Conservation (phyloP, 768 basidiomycete species). For the Amanita fuliginea region DNA sequence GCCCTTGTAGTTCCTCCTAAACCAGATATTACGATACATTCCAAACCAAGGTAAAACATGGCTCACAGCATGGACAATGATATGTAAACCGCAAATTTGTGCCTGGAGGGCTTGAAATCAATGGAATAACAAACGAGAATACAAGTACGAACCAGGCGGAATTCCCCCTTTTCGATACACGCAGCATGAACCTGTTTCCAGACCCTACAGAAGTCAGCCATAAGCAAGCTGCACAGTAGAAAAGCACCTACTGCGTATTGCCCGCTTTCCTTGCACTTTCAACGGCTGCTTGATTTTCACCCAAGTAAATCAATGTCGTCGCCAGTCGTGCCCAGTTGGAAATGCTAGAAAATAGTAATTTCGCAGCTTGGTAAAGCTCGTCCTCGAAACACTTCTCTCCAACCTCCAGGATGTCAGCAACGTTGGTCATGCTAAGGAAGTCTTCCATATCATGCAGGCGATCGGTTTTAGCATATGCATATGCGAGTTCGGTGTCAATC, state of each 20-base stretch:
- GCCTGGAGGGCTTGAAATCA: constrained; percentile 36
- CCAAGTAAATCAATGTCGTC: constrained; percentile 95
- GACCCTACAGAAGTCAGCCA: constrained; percentile 43
- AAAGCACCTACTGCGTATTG: constrained; percentile 74
- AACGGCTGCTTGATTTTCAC: constrained; percentile 96
- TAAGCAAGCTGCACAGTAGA: background rate
- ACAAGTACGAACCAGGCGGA: constrained; percentile 56
- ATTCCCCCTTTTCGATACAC: constrained; percentile 95
- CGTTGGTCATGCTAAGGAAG: constrained; percentile 97
- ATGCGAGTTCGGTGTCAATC: constrained; percentile 96
- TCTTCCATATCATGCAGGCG: constrained; percentile 99
- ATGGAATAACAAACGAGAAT: background rate
- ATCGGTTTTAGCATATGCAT: constrained; percentile 95
- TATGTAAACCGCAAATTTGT: constrained; percentile 97
- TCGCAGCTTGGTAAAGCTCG: constrained; percentile 93
- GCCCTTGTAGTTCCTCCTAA: constrained; percentile 65
- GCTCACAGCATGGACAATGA: constrained; percentile 81
- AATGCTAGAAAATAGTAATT: constrained; percentile 91
- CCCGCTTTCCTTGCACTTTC: constrained; percentile 99
- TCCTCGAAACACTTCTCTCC: constrained; percentile 99
- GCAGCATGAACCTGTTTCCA: constrained; percentile 99
- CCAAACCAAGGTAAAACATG: constrained; percentile 12
- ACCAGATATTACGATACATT: constrained; percentile 9
- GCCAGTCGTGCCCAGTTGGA: constrained; percentile 98
- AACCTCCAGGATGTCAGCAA: constrained; percentile 92